Conservation (phyloP, 2,329 filamentous ascomycete genomes). For the Nemania diffusa region DNA sequence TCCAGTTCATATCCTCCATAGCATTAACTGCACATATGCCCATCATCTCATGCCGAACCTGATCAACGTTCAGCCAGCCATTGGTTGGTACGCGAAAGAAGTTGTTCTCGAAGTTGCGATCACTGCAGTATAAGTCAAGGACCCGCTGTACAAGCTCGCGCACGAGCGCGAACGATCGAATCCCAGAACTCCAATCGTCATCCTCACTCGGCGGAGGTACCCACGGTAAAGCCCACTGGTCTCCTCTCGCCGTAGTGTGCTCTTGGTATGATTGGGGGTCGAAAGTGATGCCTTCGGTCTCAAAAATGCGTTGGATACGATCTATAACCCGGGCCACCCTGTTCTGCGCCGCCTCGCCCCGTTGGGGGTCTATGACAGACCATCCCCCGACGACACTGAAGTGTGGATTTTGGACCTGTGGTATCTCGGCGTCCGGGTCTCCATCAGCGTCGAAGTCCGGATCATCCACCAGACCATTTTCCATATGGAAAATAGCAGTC, state of each 20-base stretch:
- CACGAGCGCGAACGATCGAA: conserved; percentile 34
- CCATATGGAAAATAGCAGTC: conserved; percentile 29
- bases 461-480: conserved; percentile 10
- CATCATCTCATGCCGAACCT: conserved; percentile 35
- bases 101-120: background rate
- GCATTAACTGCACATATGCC: conserved; percentile 27
- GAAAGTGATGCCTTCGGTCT: conserved; percentile 14
- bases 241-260: background rate
- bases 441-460: conserved; percentile 16
- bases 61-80: conserved; percentile 34
- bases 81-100: conserved; percentile 18
- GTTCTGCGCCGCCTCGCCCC: background rate
- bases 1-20: conserved; percentile 32
- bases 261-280: background rate
- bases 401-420: conserved; percentile 3
- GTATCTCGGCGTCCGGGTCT: background rate
- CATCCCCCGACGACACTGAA: conserved; percentile 21
- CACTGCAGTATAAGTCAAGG: conserved; percentile 21
- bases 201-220: conserved; percentile 19
- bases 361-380: conserved; percentile 33
- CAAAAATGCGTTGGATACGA: conserved; percentile 17
- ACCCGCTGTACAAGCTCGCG: conserved; percentile 29
- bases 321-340: conserved; percentile 17
- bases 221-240: conserved; percentile 25
- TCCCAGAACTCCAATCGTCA: conserved; percentile 32